Evolutionary conservation across 192 early-diverging fungal genomes (phyloP).

Genomic region (Coemansia asiatica): DNA sequence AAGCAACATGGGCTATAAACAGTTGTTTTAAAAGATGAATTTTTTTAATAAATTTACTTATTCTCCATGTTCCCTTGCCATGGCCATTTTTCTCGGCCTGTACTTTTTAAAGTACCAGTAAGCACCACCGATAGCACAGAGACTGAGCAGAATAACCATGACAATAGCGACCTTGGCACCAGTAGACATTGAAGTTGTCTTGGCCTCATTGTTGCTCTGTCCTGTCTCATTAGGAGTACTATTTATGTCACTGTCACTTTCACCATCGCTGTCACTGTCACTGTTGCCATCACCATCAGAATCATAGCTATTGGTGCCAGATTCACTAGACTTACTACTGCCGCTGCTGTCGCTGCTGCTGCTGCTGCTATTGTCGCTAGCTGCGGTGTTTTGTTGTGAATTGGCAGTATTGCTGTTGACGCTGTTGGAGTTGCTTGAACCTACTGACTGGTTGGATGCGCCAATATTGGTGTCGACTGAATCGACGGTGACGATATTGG

Average conservation of each 20-base stretch:
- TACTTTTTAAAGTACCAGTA: neutral
- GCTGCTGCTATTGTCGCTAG: neutral
- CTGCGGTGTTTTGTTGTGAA: neutral
- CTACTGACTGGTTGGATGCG: neutral
- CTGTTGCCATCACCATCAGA: neutral
- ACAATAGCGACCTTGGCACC: slow-evolving; percentile 8
- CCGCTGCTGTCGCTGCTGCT: no score
- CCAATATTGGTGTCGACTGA: neutral
- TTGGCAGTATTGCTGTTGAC: neutral
- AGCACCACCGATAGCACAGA: neutral
- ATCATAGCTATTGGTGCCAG: neutral
- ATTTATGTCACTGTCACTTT: neutral
- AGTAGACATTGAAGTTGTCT: neutral
- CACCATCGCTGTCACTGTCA: neutral
- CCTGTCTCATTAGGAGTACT: neutral
- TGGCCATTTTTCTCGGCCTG: neutral
- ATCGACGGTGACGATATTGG: slow-evolving; percentile 14
- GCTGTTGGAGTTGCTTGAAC: neutral
- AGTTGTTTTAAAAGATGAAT: no score
- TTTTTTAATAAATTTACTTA: neutral
- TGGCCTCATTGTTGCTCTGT: slow-evolving; percentile 3
- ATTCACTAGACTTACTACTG: neutral
- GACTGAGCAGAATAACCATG: neutral
- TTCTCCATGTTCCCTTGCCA: neutral
- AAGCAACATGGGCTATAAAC: no score